Evolutionary conservation across 75 land plant genomes (phyloP).

Genomic region (Ceratopteris richardii): DNA sequence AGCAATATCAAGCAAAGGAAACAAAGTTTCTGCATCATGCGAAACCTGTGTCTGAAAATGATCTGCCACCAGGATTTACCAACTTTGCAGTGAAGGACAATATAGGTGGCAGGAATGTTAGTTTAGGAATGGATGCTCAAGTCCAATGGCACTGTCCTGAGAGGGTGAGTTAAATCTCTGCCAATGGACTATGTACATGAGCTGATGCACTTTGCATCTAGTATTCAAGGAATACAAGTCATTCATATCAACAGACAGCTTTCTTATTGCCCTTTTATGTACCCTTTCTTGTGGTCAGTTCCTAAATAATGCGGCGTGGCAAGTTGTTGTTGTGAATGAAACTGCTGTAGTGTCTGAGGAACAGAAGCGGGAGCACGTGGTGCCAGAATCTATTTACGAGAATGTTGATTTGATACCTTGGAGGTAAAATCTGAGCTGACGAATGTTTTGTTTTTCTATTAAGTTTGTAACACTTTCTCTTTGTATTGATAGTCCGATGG

Average conservation of each 20-base stretch:
- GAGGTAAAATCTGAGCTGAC: conserved; percentile 29
- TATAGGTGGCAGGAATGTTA: conserved; percentile 16
- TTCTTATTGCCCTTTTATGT: no score
- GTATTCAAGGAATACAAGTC: no score
- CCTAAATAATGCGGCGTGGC: conserved; percentile 39
- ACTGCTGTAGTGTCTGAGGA: conserved; percentile 48
- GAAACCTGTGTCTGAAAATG: conserved; percentile 25
- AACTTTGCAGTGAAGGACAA: conserved; percentile 9
- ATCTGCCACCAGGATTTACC: conserved; percentile 77
- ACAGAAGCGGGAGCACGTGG: conserved; percentile 51
- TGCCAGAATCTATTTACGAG: conserved; percentile 81
- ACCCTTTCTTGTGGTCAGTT: no score
- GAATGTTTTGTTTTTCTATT: background rate
- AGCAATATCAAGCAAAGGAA: conserved; percentile 63
- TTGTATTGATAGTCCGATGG: conserved; percentile 45
- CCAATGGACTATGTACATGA: no score
- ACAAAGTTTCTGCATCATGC: conserved; percentile 38
- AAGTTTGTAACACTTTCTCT: background rate
- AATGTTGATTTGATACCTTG: conserved; percentile 67
- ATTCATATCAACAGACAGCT: no score
- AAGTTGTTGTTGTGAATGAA: conserved; percentile 67
- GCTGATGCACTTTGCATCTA: no score
- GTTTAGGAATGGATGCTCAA: conserved; percentile 27
- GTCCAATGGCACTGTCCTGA: conserved; percentile 54
- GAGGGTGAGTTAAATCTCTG: conserved; percentile 33